A percentile compares a stretch with the other conserved stretches of the same genome.
Conservation (phyloP, 495 filamentous ascomycete genomes). For the Aspergillus sparsus region DNA sequence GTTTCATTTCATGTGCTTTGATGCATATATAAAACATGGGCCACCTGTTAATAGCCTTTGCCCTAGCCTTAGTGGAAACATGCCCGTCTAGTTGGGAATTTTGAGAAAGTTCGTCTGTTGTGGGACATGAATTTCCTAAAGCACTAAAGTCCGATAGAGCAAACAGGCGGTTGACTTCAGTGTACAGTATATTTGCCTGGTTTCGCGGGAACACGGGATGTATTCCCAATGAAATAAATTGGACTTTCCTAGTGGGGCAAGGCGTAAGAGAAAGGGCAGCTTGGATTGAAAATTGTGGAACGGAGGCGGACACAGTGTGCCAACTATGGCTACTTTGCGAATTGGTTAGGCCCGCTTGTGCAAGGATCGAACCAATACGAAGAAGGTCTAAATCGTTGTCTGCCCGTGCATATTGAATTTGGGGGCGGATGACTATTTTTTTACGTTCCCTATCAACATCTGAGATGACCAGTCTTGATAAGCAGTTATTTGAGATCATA, state of each 20-base stretch:
- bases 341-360: constrained; percentile 64
- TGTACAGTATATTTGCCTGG: constrained; percentile 68
- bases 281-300: constrained; percentile 56
- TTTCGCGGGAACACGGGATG: constrained; percentile 53
- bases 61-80: constrained; percentile 45
- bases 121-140: constrained; percentile 36
- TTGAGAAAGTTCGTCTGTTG: not conserved
- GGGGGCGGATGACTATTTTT: constrained; percentile 34
- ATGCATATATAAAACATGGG: constrained; percentile 89
- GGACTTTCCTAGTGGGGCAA: constrained; percentile 66
- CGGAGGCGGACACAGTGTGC: constrained; percentile 67
- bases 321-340: constrained; percentile 54
- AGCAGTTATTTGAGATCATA: constrained; percentile 56
- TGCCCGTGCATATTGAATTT: not conserved
- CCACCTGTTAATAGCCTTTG: constrained; percentile 76
- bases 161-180: constrained; percentile 79
- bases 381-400: constrained; percentile 28
- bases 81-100: not conserved
- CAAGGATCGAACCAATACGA: constrained; percentile 56
- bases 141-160: constrained; percentile 74
- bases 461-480: constrained; percentile 38
- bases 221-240: constrained; percentile 79
- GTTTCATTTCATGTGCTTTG: constrained; percentile 25
- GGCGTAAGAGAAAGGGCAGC: constrained; percentile 72
- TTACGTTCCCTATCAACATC: constrained; percentile 36